Evolutionary conservation across 2,329 filamentous ascomycete species (phyloP).

Genomic region (Trichoderma brevicompactum): DNA sequence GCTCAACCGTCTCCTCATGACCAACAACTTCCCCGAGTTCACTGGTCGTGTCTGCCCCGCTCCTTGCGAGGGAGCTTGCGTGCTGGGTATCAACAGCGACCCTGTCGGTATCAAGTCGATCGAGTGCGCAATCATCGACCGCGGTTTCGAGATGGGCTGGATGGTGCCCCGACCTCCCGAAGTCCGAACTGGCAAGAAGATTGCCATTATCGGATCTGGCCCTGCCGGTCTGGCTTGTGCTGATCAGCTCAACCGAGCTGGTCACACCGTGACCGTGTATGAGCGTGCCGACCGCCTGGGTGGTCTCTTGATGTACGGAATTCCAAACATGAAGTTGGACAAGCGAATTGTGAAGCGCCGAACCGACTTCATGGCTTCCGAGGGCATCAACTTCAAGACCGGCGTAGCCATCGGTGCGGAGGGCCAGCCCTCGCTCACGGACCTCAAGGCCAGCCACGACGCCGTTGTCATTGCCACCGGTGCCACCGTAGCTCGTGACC

Average conservation of each 20-base stretch:
- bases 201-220: conserved; percentile 90
- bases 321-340: conserved; percentile 99
- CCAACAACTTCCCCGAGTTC: conserved; percentile 98
- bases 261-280: conserved; percentile 86
- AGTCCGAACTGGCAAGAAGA: conserved; percentile 81
- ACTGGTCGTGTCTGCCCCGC: conserved; percentile 96
- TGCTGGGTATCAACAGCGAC: conserved; percentile 94
- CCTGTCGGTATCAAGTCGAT: conserved; percentile 98
- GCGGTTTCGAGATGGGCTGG: conserved; percentile 97
- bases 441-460: conserved; percentile 74
- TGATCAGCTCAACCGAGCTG: conserved; percentile 92
- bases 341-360: conserved; percentile 96
- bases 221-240: conserved; percentile 88
- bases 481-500: conserved; percentile 88
- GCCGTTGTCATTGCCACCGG: conserved; percentile 91
- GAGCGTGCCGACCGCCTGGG: conserved; percentile 90
- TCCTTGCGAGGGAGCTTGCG: conserved; percentile 94
- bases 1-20: conserved; percentile 88
- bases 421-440: conserved; percentile 63
- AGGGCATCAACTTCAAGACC: conserved; percentile 83
- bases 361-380: conserved; percentile 90
- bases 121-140: conserved; percentile 96
- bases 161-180: conserved; percentile 83
- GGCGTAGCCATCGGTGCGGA: conserved; percentile 78
- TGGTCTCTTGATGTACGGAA: conserved; percentile 96